Evolutionary conservation across 352 stramenopile genomes (phyloP).

Genomic region (Globisporangium iwayamae): DNA sequence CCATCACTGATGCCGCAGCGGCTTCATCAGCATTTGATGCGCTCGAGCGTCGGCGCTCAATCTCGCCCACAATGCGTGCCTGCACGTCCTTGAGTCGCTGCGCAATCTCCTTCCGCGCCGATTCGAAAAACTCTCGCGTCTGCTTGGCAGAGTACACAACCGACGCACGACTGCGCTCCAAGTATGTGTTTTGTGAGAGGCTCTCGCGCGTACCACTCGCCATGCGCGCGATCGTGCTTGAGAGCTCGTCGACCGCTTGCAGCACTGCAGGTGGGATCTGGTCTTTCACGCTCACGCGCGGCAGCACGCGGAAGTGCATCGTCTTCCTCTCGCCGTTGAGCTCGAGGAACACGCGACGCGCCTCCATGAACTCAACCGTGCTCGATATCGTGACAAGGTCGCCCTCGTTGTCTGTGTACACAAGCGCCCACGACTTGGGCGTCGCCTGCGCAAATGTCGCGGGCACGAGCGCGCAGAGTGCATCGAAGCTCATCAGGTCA

Average conservation of each 20-base stretch:
- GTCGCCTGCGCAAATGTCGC: conserved; percentile 32
- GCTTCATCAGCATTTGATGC: conserved; percentile 4
- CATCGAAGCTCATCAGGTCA: conserved; percentile 36
- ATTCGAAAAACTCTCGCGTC: conserved; percentile 42
- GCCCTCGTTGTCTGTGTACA: conserved; percentile 72
- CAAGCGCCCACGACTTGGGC: conserved; percentile 35
- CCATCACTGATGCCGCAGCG: neutral
- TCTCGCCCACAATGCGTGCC: conserved; percentile 34
- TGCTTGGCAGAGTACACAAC: conserved; percentile 42
- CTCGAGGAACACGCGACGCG: conserved; percentile 41
- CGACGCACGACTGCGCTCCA: conserved; percentile 54
- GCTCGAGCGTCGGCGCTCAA: conserved; percentile 49
- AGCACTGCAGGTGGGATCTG: conserved; percentile 43
- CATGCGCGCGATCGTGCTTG: conserved; percentile 29
- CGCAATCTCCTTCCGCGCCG: conserved; percentile 40
- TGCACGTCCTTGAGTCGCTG: conserved; percentile 41
- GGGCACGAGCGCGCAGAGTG: conserved; percentile 35
- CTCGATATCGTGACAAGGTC: conserved; percentile 61
- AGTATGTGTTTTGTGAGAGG: conserved; percentile 26
- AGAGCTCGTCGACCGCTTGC: conserved; percentile 47
- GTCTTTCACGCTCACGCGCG: conserved; percentile 39
- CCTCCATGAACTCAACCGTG: conserved; percentile 50
- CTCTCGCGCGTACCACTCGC: conserved; percentile 27
- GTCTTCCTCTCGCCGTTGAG: conserved; percentile 24
- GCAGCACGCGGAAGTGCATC: conserved; percentile 63